Conservation (phyloP, 768 basidiomycete genomes). For the Suillus plorans region DNA sequence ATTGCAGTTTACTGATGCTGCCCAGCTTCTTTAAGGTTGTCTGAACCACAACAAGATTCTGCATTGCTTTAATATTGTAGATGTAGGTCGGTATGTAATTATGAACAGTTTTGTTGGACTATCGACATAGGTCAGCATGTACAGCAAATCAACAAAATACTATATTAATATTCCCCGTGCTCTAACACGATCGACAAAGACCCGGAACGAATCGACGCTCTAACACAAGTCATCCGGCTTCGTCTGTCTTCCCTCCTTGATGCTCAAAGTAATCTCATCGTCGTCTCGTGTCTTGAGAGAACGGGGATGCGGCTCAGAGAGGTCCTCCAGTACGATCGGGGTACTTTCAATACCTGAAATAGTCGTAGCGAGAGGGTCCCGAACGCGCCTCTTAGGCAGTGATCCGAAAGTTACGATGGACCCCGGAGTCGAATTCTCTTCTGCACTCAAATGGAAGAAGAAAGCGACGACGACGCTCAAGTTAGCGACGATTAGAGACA, state of each 20-base stretch:
- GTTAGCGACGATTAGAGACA: neutral
- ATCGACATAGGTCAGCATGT: too few relatives aligned
- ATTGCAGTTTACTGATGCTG: too few relatives aligned
- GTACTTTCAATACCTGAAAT: neutral
- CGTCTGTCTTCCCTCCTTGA: neutral
- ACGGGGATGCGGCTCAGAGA: neutral
- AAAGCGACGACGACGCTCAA: neutral
- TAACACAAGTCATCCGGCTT: neutral
- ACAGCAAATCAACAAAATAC: too few relatives aligned
- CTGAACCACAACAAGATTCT: too few relatives aligned
- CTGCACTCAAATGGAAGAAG: neutral
- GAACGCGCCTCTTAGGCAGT: neutral
- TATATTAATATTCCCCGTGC: too few relatives aligned
- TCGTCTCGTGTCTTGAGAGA: neutral
- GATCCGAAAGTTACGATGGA: neutral
- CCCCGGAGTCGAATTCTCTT: neutral
- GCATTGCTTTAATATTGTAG: too few relatives aligned
- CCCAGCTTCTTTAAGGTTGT: too few relatives aligned
- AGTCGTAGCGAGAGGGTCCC: neutral
- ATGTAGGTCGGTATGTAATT: too few relatives aligned
- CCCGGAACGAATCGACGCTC: neutral
- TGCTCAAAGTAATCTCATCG: neutral
- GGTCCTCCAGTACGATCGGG: neutral
- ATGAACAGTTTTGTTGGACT: too few relatives aligned
- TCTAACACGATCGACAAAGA: too few relatives aligned